Base-by-base conservation (phyloP, 2,329 filamentous ascomycete species). In the Xylariales sp. region DNA sequence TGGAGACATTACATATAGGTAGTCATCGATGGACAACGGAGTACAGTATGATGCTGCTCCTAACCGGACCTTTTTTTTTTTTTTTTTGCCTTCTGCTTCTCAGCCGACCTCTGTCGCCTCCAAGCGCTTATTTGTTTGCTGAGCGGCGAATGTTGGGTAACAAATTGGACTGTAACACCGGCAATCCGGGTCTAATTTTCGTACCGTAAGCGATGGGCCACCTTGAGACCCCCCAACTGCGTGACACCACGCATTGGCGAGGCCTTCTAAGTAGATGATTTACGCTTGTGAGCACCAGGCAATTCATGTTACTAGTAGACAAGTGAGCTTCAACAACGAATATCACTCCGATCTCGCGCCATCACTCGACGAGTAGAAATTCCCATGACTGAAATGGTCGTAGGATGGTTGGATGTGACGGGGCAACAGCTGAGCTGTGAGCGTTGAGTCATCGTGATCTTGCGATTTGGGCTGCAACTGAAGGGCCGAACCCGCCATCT, bases 401-500 rank as follows among this genome's bases (percentile, higher is more conserved):
- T 58, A 54, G 55, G 16, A 56, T 58, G 55, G 57, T 39, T 62
- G 53, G 58, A 58, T 62, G 56, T 57, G 36, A 56, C 45, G 43
- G 57, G 28, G 64, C 70, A 62, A 71, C 43, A 64, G 64, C 60
- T 67, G 60, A 67, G 67, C 56, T 64, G 56, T 39, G 64, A 32
- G 45, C 39, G 54, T 75, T 75, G 73, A 75, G 70, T 75, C 74
- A 75, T 75, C 73, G 71, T 65, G 68, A 67, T 69, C 67, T 45
- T 39, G 54, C 45, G 54, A 56, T 56, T 56, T 69, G 70, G 70
- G 69, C 66, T 71, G 67, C 72, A 66, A 72, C 64, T 62, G 52
- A 64, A 45, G 41, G 45, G 52, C 64, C 64, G 58, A 58, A 36
- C 16, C 58, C 34, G 50, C 46, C 28, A 55, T 65, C 61, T 71